A percentile compares a stretch with the other conserved stretches of the same genome.
Conservation (phyloP, 2,329 filamentous ascomycete species). For the Xylariaceae sp. region DNA sequence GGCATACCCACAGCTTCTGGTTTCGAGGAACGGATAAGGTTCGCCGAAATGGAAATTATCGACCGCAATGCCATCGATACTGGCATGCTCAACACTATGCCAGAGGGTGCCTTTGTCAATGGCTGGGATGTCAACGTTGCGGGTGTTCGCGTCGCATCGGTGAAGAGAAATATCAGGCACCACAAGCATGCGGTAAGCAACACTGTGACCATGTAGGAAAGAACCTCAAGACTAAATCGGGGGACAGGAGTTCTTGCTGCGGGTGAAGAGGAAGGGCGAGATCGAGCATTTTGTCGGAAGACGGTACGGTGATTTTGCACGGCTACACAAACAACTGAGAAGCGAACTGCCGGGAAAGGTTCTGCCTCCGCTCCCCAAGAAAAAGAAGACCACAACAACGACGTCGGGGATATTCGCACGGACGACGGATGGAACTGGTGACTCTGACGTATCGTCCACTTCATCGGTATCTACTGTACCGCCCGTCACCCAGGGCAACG, state of each 20-base stretch:
- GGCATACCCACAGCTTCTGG: conserved; percentile 92
- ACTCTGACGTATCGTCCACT: conserved; percentile 73
- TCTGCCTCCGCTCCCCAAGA: conserved; percentile 78
- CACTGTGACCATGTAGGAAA: not conserved
- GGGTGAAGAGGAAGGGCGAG: conserved; percentile 74
- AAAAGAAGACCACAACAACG: conserved; percentile 79
- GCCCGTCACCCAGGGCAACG: conserved; percentile 28
- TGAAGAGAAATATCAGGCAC: conserved; percentile 82
- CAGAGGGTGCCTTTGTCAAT: conserved; percentile 88
- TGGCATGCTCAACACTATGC: conserved; percentile 78
- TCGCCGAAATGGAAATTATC: conserved; percentile 94
- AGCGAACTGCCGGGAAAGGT: conserved; percentile 88
- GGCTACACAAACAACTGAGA: conserved; percentile 72
- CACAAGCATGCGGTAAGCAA: conserved; percentile 80
- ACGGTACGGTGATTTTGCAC: conserved; percentile 82
- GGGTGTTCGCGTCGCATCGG: conserved; percentile 72
- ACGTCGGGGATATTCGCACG: conserved; percentile 53
- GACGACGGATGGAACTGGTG: conserved; percentile 52
- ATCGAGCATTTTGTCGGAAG: conserved; percentile 76
- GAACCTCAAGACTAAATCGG: conserved; percentile 11
- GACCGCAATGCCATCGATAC: conserved; percentile 90
- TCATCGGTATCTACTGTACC: conserved; percentile 72
- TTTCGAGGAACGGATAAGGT: conserved; percentile 94
- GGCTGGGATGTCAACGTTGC: conserved; percentile 97
- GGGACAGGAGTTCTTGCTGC: conserved; percentile 76